Conservation (phyloP, 1,139 yeast species). For the Hanseniaspora uvarum region DNA sequence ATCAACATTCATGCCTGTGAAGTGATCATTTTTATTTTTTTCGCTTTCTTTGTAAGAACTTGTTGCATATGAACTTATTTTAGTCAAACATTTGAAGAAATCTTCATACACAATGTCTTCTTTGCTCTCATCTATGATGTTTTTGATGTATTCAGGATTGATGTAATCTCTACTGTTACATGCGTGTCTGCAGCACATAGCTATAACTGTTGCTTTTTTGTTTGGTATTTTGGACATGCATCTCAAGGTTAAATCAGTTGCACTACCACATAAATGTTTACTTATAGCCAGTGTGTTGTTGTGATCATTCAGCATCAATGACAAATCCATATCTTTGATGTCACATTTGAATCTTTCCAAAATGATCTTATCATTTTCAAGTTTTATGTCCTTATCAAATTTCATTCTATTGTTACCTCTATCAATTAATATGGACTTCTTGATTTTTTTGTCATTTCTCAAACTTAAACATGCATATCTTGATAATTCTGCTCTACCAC, state of each 20-base stretch:
- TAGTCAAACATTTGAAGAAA: constrained; percentile 45
- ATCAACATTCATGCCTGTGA: constrained; percentile 35
- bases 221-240: constrained; percentile 43
- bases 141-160: constrained; percentile 39
- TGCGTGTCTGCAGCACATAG: constrained; percentile 93
- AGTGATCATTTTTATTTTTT: constrained; percentile 34
- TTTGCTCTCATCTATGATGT: constrained; percentile 25
- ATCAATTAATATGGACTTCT: constrained; percentile 54
- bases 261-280: constrained; percentile 87
- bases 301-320: constrained; percentile 35
- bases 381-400: constrained; percentile 55
- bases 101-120: constrained; percentile 20
- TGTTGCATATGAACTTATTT: constrained; percentile 81
- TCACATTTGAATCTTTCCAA: constrained; percentile 51
- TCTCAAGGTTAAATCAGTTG: constrained; percentile 73
- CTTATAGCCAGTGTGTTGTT: constrained; percentile 51
- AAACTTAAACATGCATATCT: constrained; percentile 42
- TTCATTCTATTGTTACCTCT: constrained; percentile 72
- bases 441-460: constrained; percentile 10
- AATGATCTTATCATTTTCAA: constrained; percentile 34
- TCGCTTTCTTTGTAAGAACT: constrained; percentile 45
- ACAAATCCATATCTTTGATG: constrained; percentile 61
- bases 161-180: constrained; percentile 48
- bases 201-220: constrained; percentile 37
- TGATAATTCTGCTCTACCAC: constrained; percentile 79